Evolutionary conservation across 441 rosid species (phyloP), one percentile per base, ranked within the genome.

Genomic region (Bruguiera hainesii): DNA sequence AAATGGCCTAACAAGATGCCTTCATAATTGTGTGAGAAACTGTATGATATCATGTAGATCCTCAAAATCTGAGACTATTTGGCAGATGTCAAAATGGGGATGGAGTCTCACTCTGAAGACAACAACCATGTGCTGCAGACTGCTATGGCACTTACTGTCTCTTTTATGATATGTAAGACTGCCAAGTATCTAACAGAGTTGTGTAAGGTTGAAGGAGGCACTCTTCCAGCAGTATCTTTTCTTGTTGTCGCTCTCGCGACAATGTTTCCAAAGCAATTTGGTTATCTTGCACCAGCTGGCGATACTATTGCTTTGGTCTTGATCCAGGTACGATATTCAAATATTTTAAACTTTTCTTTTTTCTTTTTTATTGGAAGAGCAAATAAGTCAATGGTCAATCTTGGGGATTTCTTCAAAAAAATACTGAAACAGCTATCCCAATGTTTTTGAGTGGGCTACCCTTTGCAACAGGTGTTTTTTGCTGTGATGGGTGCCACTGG

Each of bases 401-500:
- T 8, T 35, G 11, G 39, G 10, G 39, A 35, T 35, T 35, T 35
- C 39, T 35, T 35, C 13, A 7, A 7, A 35, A 26, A 35, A 35
- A 10, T 2, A 37, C 46, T 37, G 46, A 37, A 35, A 9, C 10
- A 37, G 46, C 15, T 11, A 11, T 7, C 15, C 4, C 46, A 37
- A 42, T 49, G 46, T 58, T 63, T 53, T 53, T 25, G 3, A 35
- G 0, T 33, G 67, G 56, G 29, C 56, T 68, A 37, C 56, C 56
- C 48, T 58, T 53, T n/a, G n/a, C 39, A 50, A 35, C 82, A 89
- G 96, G 79, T 85, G 5, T 88, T 92, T 78, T 92, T 89, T 65
- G 75, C 93, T 4, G 91, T 85, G 69, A 74, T 89, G 63, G 96
- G 98, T 58, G 98, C 95, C 2, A 81, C 83, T 71, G 98, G 98